Conservation (phyloP, 345 rosid genomes). For the Eucalyptus fibrosa region DNA sequence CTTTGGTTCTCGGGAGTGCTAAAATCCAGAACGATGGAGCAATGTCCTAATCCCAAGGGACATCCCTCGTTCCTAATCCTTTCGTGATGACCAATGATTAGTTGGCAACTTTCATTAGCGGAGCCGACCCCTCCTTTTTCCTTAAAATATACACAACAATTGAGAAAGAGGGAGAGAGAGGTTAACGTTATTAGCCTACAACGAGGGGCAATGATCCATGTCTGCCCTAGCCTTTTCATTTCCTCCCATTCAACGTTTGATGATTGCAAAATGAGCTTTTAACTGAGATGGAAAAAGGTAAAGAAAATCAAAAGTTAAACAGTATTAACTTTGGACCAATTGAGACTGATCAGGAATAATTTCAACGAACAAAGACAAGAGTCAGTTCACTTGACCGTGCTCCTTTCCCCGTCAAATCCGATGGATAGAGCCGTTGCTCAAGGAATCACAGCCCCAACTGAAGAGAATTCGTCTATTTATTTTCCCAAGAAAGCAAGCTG, state of each 20-base stretch:
- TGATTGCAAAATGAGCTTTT: slow-evolving; percentile 19
- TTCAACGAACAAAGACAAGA: neutral
- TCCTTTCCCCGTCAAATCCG: neutral
- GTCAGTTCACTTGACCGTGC: neutral
- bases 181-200: slow-evolving; percentile 11
- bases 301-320: neutral
- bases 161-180: neutral
- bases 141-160: neutral
- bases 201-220: slow-evolving; percentile 31
- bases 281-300: neutral
- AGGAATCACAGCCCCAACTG: neutral
- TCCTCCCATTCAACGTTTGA: slow-evolving; percentile 21
- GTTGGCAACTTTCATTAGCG: neutral
- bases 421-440: neutral
- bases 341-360: neutral
- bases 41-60: neutral
- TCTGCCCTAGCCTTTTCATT: slow-evolving; percentile 12
- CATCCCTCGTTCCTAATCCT: neutral
- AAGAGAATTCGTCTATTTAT: neutral
- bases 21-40: neutral
- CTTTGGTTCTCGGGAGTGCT: neutral
- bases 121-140: neutral
- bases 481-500: neutral
- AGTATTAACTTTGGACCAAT: neutral
- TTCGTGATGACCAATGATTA: neutral